Base-by-base conservation (phyloP, 805 yeast species). In the Saturnispora halmiae region DNA sequence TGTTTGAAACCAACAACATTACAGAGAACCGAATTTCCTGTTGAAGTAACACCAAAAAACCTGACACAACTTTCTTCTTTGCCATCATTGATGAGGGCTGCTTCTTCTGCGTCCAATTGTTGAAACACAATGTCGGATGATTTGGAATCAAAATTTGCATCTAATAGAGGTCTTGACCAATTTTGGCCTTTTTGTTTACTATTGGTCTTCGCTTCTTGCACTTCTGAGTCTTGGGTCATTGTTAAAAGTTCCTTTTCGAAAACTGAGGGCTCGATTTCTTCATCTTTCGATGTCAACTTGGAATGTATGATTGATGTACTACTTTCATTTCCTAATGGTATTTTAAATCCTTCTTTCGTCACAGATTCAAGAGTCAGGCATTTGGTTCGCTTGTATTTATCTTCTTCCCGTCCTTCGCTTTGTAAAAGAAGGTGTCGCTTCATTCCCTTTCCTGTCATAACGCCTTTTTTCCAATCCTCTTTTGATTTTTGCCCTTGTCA, bases 41-140 rank as follows among this genome's bases (percentile, higher is more conserved):
- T 79, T 43, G 69, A 74, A 1, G 97, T 87, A 30, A 94, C 87
- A 43, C 99, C 99, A 60, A 88, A 92, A 54, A 94, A 81, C 41
- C 96, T 72, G 1, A 88, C 83, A 2, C 75, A 70, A 1, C 82
- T 73, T 20, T 72, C 66, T 13, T 75, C 78, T 28, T 74, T 73
- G 14, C 49, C 52, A 21, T 26, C 21, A 15, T n/a, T 14, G 4
- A 22, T 22, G 7, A 73, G 56, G 22, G 63, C 56, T 3, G 83
- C 73, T 53, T 92, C 98, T 53, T 92, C 97, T 1, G 94, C 95
- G 59, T 92, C 98, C 51, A 92, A 66, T 54, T 92, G 98, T 60
- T 92, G 97, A 58, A 88, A 88, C 1, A 72, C 68, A 21, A 82
- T 68, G 51, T 81, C 87, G 30, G 58, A 55, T 1, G 58, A 56